Percentiles rank a stretch among this genome's conserved stretches.
Evolutionary conservation across 2,329 filamentous ascomycete species (phyloP).

Genomic region (Fusarium pseudonygamai): DNA sequence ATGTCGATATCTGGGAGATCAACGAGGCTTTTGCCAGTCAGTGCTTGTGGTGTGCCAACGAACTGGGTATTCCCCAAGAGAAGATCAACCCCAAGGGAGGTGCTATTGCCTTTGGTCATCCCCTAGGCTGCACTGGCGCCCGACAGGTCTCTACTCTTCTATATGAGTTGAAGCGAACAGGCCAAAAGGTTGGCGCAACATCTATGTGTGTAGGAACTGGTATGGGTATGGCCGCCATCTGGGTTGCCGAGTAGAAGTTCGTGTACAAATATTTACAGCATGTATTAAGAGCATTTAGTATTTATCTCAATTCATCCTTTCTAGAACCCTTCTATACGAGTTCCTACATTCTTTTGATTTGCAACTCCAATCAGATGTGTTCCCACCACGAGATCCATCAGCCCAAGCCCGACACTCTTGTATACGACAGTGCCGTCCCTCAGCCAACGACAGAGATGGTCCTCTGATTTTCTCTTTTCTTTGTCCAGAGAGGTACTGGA

Average conservation of each 20-base stretch:
- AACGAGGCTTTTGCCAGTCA: constrained; percentile 98
- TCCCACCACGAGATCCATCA: constrained; percentile 74
- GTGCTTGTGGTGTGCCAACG: constrained; percentile 91
- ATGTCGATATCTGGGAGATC: constrained; percentile 98
- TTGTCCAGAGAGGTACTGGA: constrained; percentile 43
- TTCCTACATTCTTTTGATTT: constrained; percentile 63
- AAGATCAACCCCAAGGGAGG: constrained; percentile 99
- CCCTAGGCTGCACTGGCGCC: constrained; percentile 92
- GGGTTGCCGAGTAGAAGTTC: constrained; percentile 84
- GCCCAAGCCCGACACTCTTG: constrained; percentile 72
- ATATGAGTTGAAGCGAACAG: constrained; percentile 86
- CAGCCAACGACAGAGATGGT: constrained; percentile 65
- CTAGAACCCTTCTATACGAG: constrained; percentile 62
- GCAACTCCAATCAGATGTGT: constrained; percentile 67
- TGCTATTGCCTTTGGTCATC: constrained; percentile 95
- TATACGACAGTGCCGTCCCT: constrained; percentile 72
- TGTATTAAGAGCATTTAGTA: constrained; percentile 24
- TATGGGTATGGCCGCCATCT: constrained; percentile 97
- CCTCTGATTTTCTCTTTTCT: constrained; percentile 57
- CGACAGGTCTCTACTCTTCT: constrained; percentile 92
- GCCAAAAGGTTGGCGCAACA: constrained; percentile 87
- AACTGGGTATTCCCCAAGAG: constrained; percentile 81
- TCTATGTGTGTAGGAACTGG: constrained; percentile 97
- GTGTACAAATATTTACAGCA: constrained; percentile 42
- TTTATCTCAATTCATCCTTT: constrained; percentile 6